Percentiles rank a stretch among this genome's conserved stretches.
phyloP scores from a whole-genome alignment of 208 protist species.

The Trypanosoma scelopori region DNA sequence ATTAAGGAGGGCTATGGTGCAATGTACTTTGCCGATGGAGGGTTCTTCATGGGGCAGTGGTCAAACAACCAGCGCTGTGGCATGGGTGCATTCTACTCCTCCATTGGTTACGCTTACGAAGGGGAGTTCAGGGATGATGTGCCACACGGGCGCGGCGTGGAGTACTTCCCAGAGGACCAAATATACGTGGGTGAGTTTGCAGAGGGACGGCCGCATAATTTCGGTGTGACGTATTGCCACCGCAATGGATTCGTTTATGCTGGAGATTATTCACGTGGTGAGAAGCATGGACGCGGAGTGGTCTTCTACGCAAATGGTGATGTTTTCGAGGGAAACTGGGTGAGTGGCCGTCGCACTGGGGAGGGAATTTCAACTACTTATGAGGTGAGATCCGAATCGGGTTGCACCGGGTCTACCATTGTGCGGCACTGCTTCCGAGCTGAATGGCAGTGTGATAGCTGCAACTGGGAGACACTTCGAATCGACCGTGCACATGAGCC shows the following conservation, averaged over 20 bases:
- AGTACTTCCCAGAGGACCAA: conserved; percentile 17
- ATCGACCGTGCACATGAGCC: neutral
- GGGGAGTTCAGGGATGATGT: conserved; percentile 24
- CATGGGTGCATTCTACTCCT: conserved; percentile 14
- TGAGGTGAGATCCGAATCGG: neutral
- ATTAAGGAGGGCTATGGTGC: conserved; percentile 26
- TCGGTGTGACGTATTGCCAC: conserved; percentile 28
- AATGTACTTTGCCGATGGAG: conserved; percentile 25
- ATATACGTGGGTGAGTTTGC: conserved; percentile 24
- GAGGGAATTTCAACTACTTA: conserved; percentile 14
- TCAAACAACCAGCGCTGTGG: conserved; percentile 23
- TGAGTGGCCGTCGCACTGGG: conserved; percentile 23
- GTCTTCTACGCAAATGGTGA: conserved; percentile 35
- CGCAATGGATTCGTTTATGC: conserved; percentile 26
- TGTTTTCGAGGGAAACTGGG: conserved; percentile 39
- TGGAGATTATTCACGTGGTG: conserved; percentile 28
- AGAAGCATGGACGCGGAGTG: conserved; percentile 28
- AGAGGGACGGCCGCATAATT: conserved; percentile 19
- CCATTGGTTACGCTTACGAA: conserved; percentile 29
- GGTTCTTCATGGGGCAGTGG: conserved; percentile 27
- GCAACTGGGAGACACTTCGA: neutral
- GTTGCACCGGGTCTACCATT: neutral
- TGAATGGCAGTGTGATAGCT: conserved; percentile 16
- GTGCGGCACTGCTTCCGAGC: neutral
- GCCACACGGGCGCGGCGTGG: conserved; percentile 22